Conservation (phyloP, 148 eudicot genomes). For the Chenopodium formosanum region DNA sequence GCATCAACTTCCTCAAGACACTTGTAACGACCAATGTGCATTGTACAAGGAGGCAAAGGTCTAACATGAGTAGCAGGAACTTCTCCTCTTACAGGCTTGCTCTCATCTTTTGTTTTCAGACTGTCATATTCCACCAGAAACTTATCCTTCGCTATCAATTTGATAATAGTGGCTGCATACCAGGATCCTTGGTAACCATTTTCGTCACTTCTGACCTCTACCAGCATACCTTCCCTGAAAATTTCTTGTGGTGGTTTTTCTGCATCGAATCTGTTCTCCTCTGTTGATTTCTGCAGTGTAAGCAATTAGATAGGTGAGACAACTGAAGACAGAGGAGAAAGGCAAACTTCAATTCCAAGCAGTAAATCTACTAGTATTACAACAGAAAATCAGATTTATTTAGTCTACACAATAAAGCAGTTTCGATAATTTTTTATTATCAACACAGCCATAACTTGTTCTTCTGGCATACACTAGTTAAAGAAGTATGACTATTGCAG, state of each 20-base stretch:
- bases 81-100: constrained; percentile 44
- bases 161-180: constrained; percentile 56
- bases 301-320: not conserved
- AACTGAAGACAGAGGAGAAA: not conserved
- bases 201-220: constrained; percentile 69
- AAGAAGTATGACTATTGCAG: not conserved
- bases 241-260: constrained; percentile 12
- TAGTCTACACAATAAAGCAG: not conserved
- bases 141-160: constrained; percentile 27
- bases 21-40: constrained; percentile 32
- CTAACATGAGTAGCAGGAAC: constrained; percentile 46
- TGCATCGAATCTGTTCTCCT: not conserved
- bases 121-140: constrained; percentile 52
- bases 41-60: constrained; percentile 54
- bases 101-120: constrained; percentile 56
- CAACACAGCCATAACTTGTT: not conserved
- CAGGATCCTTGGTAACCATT: constrained; percentile 69
- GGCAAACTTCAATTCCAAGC: not conserved
- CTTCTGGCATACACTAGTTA: too few relatives aligned
- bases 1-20: constrained; percentile 67
- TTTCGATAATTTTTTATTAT: not conserved
- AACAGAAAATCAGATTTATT: not conserved
- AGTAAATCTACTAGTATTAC: not conserved
- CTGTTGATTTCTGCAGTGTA: constrained; percentile 1
- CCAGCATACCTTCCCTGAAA: constrained; percentile 37